Evolutionary conservation across 2,329 filamentous ascomycete species (phyloP).

Genomic region (Calonectria henricotiae): DNA sequence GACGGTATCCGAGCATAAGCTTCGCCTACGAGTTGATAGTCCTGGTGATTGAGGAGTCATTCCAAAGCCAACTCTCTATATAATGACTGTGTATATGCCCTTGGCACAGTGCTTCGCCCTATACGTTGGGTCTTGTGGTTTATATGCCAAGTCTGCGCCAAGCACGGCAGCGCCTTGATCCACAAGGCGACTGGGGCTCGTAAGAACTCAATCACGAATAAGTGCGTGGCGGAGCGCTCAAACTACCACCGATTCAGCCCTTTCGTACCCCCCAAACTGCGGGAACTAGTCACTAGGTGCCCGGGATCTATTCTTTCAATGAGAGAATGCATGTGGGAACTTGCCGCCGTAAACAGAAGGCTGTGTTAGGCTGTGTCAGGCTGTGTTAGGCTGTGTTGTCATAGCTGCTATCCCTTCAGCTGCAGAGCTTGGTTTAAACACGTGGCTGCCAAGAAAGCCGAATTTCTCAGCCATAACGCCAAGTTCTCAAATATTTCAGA

Average conservation of each 20-base stretch:
- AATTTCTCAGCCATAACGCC: not conserved
- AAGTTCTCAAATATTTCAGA: not conserved
- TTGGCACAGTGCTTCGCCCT: not conserved
- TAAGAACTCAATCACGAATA: constrained; percentile 21
- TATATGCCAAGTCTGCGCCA: constrained; percentile 13
- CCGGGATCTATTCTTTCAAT: not conserved
- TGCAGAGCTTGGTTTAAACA: not conserved
- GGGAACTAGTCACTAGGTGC: not conserved
- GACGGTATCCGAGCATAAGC: not conserved
- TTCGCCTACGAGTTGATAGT: constrained; percentile 9
- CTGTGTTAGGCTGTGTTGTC: constrained; percentile 6
- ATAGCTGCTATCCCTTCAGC: not conserved
- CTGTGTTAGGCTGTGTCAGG: constrained; percentile 1
- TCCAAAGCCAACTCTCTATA: not conserved
- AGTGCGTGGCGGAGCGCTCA: constrained; percentile 18
- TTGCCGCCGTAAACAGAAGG: not conserved
- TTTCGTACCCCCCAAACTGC: not conserved
- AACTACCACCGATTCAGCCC: constrained; percentile 12
- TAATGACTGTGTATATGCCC: not conserved
- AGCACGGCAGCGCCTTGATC: constrained; percentile 8
- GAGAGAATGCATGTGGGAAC: not conserved
- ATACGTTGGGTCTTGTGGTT: not conserved
- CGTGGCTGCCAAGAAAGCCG: not conserved
- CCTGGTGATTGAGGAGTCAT: not conserved
- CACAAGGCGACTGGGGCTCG: constrained; percentile 16